Conservation (phyloP, 1,284 basidiomycete genomes). For the Lentinus polychrous region DNA sequence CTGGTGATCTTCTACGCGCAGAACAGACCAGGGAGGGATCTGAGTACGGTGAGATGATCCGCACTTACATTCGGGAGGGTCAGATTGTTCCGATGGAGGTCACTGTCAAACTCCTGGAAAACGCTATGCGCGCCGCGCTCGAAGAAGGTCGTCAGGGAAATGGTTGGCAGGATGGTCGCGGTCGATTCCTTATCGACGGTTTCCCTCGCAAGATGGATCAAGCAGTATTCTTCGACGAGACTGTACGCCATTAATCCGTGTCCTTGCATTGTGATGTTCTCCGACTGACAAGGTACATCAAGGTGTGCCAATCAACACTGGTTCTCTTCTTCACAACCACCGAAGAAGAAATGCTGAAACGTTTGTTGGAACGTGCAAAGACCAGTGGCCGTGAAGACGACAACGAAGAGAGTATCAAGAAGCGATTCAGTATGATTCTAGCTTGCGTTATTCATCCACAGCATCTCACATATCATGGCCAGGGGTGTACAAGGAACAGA, state of each 20-base stretch:
- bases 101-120: constrained; percentile 92
- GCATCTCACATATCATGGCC: background rate
- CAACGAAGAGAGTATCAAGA: constrained; percentile 92
- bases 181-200: constrained; percentile 94
- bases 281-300: background rate
- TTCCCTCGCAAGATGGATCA: constrained; percentile 99
- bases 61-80: constrained; percentile 87
- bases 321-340: constrained; percentile 90
- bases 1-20: constrained; percentile 92
- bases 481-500: constrained; percentile 89
- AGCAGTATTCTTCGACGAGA: constrained; percentile 87
- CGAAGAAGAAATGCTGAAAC: constrained; percentile 82
- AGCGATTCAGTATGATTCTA: constrained; percentile 77
- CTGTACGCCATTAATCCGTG: constrained; percentile 41
- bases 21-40: constrained; percentile 90
- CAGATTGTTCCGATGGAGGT: constrained; percentile 96
- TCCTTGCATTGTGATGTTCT: background rate
- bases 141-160: constrained; percentile 33
- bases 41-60: constrained; percentile 82
- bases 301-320: constrained; percentile 78
- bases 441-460: background rate
- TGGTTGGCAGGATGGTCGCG: constrained; percentile 70
- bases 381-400: constrained; percentile 96
- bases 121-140: constrained; percentile 79
- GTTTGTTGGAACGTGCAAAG: constrained; percentile 86